Evolutionary conservation across 2,329 filamentous ascomycete species (phyloP).

Genomic region (Penicillium aurantiogriseum): DNA sequence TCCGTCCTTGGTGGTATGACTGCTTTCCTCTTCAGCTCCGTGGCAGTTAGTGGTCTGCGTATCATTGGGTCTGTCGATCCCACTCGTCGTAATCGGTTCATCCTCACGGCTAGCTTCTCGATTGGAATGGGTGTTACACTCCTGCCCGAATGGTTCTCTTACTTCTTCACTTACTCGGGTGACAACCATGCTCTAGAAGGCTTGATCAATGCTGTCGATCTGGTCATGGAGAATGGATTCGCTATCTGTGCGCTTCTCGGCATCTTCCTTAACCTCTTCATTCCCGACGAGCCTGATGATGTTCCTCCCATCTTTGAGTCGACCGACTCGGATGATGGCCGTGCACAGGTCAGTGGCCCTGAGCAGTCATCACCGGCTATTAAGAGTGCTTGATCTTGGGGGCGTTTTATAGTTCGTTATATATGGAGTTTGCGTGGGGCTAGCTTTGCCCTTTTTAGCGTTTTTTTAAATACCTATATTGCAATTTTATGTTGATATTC

Average conservation of each 20-base stretch:
- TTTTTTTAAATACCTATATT: not conserved
- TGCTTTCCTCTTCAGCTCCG: constrained; percentile 66
- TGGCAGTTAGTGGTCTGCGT: constrained; percentile 64
- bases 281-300: constrained; percentile 75
- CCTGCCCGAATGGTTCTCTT: constrained; percentile 49
- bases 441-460: not conserved
- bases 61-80: constrained; percentile 64
- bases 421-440: not conserved
- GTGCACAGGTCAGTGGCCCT: constrained; percentile 5
- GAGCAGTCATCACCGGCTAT: constrained; percentile 1
- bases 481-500: not conserved
- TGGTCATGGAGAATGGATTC: constrained; percentile 66
- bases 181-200: constrained; percentile 68
- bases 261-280: constrained; percentile 68
- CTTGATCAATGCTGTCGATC: constrained; percentile 51
- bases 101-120: constrained; percentile 61
- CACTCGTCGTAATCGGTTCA: constrained; percentile 65
- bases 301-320: constrained; percentile 39
- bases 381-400: constrained; percentile 6
- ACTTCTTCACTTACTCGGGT: constrained; percentile 47
- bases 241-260: constrained; percentile 69
- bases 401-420: not conserved
- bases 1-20: constrained; percentile 50
- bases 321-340: constrained; percentile 23
- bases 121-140: constrained; percentile 57